Base-by-base conservation (phyloP, 2,329 filamentous ascomycete species). In the Talaromyces funiculosus region DNA sequence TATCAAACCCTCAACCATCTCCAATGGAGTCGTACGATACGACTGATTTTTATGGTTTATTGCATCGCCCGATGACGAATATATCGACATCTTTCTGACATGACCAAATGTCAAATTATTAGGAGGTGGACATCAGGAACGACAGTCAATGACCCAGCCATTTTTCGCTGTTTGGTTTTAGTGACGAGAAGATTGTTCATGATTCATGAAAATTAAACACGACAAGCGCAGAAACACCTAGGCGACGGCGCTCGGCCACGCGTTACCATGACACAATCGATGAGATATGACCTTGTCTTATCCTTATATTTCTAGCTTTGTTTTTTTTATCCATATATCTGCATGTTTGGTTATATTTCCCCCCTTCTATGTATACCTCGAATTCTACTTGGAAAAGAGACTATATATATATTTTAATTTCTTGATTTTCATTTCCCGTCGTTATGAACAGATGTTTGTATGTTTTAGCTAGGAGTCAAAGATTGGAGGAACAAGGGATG, bases 1-100 rank as follows among this genome's bases (percentile, higher is more conserved):
- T 60, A 20, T 60, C 57, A n/a, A 53, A 45, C 37, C 49, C 57
- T 37, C 40, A 54, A 22, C 20, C 31, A 18, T 47, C 49, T 16
- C 3, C 38, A 7, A 4, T 56, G 16, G 53, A 56, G 38, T 45
- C 53, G 29, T 56, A 56, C 24, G 53, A 56, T 31, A 43, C 18
- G 37, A 33, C 35, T 14, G 37, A 55, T 18, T 55, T 56, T 12
- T 56, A 43, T 43, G 37, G 53, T 43, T 26, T 56, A 31, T 20
- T 56, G 16, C 53, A 43, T 33, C 22, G 20, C n/a, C 33, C 37
- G 4, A 43, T 56, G 20, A 22, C 38, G 6, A 56, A 33, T 42
- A 43, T 56, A 22, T 26, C 53, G 29, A 42, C 26, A 56, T 35
- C 53, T 45, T 56, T 56, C 24, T 56, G 16, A 26, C 22, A 18